These are phyloP conservation scores for Helotiales sp. DNA, from an alignment of 2,329 filamentous ascomycete species.

Conservation along the genomic window DNA sequence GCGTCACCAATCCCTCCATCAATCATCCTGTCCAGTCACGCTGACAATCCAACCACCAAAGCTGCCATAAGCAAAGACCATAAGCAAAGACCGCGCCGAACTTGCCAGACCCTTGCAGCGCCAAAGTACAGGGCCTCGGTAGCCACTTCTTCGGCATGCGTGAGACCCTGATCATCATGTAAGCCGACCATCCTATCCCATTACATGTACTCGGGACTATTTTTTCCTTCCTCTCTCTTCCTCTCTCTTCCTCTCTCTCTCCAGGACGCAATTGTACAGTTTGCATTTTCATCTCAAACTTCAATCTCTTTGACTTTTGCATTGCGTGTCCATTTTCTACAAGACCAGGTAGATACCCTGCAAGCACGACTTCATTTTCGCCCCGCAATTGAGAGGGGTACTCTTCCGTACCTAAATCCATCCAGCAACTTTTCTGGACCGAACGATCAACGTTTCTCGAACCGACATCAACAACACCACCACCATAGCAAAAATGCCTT, in stretches of 20 bases:
- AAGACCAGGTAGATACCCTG: background rate
- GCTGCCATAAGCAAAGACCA: constrained; percentile 6
- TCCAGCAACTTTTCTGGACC: background rate
- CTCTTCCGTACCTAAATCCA: constrained; percentile 4
- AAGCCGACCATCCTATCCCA: constrained; percentile 18
- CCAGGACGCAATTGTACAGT: background rate
- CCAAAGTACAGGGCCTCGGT: constrained; percentile 16
- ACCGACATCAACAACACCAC: background rate
- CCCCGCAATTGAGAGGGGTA: constrained; percentile 26
- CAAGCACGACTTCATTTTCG: constrained; percentile 8
- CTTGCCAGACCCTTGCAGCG: background rate
- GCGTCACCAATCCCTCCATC: background rate
- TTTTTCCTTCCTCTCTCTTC: no score
- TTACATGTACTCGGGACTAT: no score
- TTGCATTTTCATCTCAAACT: background rate
- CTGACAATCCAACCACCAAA: constrained; percentile 4
- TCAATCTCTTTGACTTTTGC: background rate
- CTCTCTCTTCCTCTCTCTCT: background rate
- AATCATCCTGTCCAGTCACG: no score
- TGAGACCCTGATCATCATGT: constrained; percentile 14
- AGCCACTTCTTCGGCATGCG: background rate
- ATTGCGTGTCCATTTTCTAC: background rate
- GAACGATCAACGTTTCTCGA: background rate
- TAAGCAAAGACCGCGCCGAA: no score
- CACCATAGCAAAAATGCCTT: constrained; percentile 37